These are phyloP conservation scores for Hypoxylon lienhwacheense DNA, from an alignment of 495 filamentous ascomycete genomes.

Conservation along the genomic window DNA sequence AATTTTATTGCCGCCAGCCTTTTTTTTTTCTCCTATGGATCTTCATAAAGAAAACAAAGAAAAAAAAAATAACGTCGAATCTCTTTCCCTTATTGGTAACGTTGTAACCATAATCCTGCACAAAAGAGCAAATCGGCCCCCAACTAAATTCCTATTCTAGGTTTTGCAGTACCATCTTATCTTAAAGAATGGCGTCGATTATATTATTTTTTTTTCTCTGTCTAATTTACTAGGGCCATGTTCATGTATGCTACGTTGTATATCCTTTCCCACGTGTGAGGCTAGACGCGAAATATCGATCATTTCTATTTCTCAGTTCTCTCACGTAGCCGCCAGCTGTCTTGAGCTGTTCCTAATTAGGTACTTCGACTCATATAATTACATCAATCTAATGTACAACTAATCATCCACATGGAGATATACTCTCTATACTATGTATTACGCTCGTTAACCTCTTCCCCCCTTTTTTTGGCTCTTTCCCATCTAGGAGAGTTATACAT, in stretches of 20 bases:
- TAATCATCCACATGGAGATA: too few relatives aligned
- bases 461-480: not conserved
- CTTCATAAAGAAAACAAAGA: not conserved
- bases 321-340: conserved; percentile 21
- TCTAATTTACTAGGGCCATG: too few relatives aligned
- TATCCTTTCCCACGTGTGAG: conserved; percentile 31
- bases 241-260: conserved; percentile 34
- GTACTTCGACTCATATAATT: too few relatives aligned
- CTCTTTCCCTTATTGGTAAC: conserved; percentile 29
- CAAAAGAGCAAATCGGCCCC: conserved; percentile 28
- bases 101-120: conserved; percentile 29
- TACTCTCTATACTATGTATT: too few relatives aligned
- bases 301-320: too few relatives aligned
- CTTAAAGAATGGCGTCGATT: not conserved
- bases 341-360: conserved; percentile 9
- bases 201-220: conserved; percentile 6
- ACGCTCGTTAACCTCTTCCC: not conserved
- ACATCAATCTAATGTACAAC: too few relatives aligned
- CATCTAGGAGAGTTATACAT: conserved; percentile 6
- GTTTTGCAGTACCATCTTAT: too few relatives aligned
- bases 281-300: conserved; percentile 24
- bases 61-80: conserved; percentile 13
- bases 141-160: conserved; percentile 34
- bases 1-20: conserved; percentile 31
- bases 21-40: not conserved